Conservation (phyloP, 202 grass and related monocot species). For the Schoenoplectus tabernaemontani region DNA sequence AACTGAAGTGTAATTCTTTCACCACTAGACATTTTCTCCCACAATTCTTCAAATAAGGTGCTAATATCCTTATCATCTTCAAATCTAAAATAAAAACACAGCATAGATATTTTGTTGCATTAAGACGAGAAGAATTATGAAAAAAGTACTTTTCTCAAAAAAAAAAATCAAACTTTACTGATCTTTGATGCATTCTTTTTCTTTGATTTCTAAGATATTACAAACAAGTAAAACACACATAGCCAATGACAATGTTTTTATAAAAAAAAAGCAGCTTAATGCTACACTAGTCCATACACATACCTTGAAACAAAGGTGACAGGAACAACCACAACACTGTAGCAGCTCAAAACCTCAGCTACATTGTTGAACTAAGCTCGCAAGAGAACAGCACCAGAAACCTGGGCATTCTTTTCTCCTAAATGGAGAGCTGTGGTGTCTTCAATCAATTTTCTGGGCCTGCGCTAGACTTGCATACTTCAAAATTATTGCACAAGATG, state of each 20-base stretch:
- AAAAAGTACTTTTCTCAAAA: no score
- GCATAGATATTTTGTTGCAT: slow-evolving; percentile 1
- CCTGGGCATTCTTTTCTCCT: slow-evolving; percentile 78
- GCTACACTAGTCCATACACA: slow-evolving; percentile 19
- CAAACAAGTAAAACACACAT: background rate
- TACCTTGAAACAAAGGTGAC: slow-evolving; percentile 94
- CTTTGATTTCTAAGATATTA: background rate
- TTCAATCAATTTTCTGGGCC: slow-evolving; percentile 79
- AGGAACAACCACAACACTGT: slow-evolving; percentile 60
- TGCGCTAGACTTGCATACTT: slow-evolving; percentile 74
- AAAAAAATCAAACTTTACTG: background rate
- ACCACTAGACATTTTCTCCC: slow-evolving; percentile 83
- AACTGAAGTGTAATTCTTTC: slow-evolving; percentile 86
- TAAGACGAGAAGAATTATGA: background rate
- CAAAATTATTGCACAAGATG: slow-evolving; percentile 67
- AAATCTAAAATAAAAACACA: slow-evolving; percentile 46
- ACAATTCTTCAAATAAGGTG: slow-evolving; percentile 82
- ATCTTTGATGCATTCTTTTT: background rate
- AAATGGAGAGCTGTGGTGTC: slow-evolving; percentile 72
- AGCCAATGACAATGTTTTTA: background rate
- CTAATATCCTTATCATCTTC: slow-evolving; percentile 92
- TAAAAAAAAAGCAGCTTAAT: slow-evolving; percentile 5
- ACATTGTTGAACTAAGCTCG: slow-evolving; percentile 79
- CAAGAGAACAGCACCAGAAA: slow-evolving; percentile 89
- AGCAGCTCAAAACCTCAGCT: slow-evolving; percentile 64